Evolutionary conservation across 2,329 filamentous ascomycete species (phyloP).

Genomic region (Xylariaceae sp.): DNA sequence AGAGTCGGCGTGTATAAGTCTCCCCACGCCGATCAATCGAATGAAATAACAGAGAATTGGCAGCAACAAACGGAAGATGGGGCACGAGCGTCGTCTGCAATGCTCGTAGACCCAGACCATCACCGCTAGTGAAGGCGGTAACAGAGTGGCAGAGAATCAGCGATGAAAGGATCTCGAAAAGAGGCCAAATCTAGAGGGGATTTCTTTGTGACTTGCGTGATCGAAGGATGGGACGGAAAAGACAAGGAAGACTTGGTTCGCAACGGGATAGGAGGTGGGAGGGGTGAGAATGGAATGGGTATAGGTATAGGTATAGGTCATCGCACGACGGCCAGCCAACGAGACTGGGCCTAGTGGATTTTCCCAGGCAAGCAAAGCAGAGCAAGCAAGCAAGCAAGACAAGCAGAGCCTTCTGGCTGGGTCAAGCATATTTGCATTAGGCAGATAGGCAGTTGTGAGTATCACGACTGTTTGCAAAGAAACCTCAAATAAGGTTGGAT

Average conservation of each 20-base stretch:
- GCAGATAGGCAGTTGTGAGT: slow-evolving; percentile 8
- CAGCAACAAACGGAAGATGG: slow-evolving; percentile 29
- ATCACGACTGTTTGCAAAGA: slow-evolving; percentile 32
- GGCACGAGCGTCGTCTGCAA: slow-evolving; percentile 26
- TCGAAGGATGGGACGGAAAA: not conserved
- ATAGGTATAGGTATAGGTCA: slow-evolving; percentile 2
- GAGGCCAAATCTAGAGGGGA: not conserved
- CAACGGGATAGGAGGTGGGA: not conserved
- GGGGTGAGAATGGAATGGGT: not conserved
- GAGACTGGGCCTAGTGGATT: not conserved
- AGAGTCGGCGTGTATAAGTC: slow-evolving; percentile 9
- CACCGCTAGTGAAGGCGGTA: slow-evolving; percentile 11
- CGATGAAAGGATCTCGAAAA: not conserved
- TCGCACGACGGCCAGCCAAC: slow-evolving; percentile 6
- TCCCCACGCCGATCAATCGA: slow-evolving; percentile 15
- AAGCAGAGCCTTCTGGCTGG: slow-evolving; percentile 4
- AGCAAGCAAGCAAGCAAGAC: slow-evolving; percentile 2
- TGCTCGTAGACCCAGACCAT: slow-evolving; percentile 14
- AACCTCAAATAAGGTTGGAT: slow-evolving; percentile 36
- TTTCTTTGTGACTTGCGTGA: too few relatives aligned
- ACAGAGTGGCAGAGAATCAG: slow-evolving; percentile 2
- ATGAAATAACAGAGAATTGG: slow-evolving; percentile 14
- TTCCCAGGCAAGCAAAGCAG: not conserved
- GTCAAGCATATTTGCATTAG: not conserved
- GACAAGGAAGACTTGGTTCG: not conserved